Evolutionary conservation across 441 rosid genomes (phyloP), one percentile per base, ranked within the genome.

Genomic region (Viola pubescens): DNA sequence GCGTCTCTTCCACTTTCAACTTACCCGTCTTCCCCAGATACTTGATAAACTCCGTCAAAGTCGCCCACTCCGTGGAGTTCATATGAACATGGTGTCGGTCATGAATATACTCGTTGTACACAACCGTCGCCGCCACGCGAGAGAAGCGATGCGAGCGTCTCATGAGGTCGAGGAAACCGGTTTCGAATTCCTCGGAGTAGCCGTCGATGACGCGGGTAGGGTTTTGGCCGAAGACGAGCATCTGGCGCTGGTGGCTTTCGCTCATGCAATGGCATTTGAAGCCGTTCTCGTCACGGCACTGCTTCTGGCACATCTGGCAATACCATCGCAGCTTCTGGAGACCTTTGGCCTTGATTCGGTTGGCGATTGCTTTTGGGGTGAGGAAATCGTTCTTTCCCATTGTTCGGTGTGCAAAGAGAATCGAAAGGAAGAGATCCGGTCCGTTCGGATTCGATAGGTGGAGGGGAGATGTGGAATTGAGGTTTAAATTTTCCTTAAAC

Each of bases 181-280:
- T 37, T 73, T 92, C 96, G 56, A 92, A 92, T 68, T 92, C 97
- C 62, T 92, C 90, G 2, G 94, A 81, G 75, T 87, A 92, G 10
- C 97, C 97, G 0, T 86, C 87, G 46, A 92, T 77, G 53, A 92
- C 66, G 11, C 97, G 88, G 52, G 70, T 45, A 4, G 95, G 83
- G 67, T 87, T 84, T 55, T 87, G 89, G 6, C 96, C 97, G 40
- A 86, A 92, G 37, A 89, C 73, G 52, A 82, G 86, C 98, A 92
- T 92, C 82, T 89, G 98, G 0, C 96, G 83, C 68, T 92, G 98
- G 74, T 89, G 97, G 71, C 87, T 75, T 65, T 92, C 98, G 79
- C 91, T 86, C 97, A 92, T 87, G 63, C 98, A 89, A 60, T 92
- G 98, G 73, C 97, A 92, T 70, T 92, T 89, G 87, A 92, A 92